A percentile compares a stretch with the other conserved stretches of the same genome.
These are phyloP conservation scores for Gamsiella multidivaricata DNA, from an alignment of 192 early-diverging fungal species.

Conservation along the genomic window DNA sequence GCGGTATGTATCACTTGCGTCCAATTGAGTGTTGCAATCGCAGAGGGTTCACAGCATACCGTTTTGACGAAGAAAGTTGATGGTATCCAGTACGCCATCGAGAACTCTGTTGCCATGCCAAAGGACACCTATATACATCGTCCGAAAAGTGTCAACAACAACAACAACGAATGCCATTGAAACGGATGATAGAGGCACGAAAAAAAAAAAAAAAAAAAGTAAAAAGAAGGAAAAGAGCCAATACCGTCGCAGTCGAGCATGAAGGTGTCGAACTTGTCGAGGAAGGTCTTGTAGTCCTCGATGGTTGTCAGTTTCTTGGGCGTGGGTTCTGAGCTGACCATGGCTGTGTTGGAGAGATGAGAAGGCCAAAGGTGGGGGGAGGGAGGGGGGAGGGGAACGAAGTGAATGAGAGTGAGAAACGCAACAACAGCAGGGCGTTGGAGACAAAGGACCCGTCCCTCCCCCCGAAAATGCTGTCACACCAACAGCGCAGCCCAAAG, in stretches of 20 bases:
- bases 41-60: too few relatives aligned
- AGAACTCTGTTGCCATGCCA: conserved; percentile 85
- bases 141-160: too few relatives aligned
- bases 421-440: not conserved
- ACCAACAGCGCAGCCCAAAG: too few relatives aligned
- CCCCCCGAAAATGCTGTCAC: too few relatives aligned
- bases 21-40: too few relatives aligned
- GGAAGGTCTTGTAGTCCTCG: conserved; percentile 66
- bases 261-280: conserved; percentile 91
- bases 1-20: too few relatives aligned
- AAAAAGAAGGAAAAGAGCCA: not conserved
- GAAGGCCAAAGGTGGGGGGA: not conserved
- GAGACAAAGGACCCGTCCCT: not conserved
- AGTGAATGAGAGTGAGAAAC: not conserved
- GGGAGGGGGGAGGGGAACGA: not conserved
- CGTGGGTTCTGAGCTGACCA: not conserved
- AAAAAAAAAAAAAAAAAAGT: not conserved
- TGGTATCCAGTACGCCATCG: conserved; percentile 73
- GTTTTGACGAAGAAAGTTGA: conserved; percentile 76
- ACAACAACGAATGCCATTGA: not conserved
- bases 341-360: not conserved
- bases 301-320: conserved; percentile 56
- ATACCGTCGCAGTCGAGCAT: conserved; percentile 97
- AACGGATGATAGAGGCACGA: too few relatives aligned
- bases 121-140: conserved; percentile 93